phyloP scores from a whole-genome alignment of 352 stramenopile genomes.

The Pythium utonaiense region DNA sequence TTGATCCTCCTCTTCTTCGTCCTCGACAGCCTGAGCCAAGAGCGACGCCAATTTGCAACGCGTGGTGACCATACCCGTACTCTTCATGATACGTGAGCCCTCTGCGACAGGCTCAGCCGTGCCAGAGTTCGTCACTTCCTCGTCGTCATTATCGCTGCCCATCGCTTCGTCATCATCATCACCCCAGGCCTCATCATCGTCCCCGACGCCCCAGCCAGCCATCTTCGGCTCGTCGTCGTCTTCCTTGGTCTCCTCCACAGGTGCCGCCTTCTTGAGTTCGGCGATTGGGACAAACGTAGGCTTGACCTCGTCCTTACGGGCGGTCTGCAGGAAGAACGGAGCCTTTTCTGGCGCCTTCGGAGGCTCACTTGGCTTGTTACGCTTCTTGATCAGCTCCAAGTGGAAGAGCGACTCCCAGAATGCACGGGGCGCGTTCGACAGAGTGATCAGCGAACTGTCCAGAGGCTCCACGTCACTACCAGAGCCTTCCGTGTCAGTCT shows the following conservation, averaged over 20 bases:
- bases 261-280: constrained; percentile 14
- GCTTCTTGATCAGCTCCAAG: constrained; percentile 93
- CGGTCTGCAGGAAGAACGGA: constrained; percentile 95
- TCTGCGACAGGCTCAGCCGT: constrained; percentile 18
- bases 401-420: constrained; percentile 91
- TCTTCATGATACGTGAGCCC: constrained; percentile 70
- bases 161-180: constrained; percentile 31
- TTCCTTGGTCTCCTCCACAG: constrained; percentile 16
- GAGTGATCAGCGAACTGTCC: constrained; percentile 60
- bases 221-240: constrained; percentile 33
- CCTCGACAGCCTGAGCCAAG: constrained; percentile 29
- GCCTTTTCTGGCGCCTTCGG: constrained; percentile 92
- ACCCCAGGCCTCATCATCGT: constrained; percentile 65
- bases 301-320: constrained; percentile 73
- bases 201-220: constrained; percentile 60
- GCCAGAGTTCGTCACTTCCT: constrained; percentile 25
- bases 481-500: constrained; percentile 35
- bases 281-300: constrained; percentile 66
- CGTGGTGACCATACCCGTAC: constrained; percentile 59
- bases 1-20: constrained; percentile 11
- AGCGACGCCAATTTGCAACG: constrained; percentile 69
- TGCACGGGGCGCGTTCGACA: constrained; percentile 73
- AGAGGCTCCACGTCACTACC: constrained; percentile 46
- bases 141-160: constrained; percentile 24
- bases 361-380: constrained; percentile 94